These are phyloP conservation scores for Saposhnikovia divaricata DNA, from an alignment of 129 eudicot species.

Conservation along the genomic window DNA sequence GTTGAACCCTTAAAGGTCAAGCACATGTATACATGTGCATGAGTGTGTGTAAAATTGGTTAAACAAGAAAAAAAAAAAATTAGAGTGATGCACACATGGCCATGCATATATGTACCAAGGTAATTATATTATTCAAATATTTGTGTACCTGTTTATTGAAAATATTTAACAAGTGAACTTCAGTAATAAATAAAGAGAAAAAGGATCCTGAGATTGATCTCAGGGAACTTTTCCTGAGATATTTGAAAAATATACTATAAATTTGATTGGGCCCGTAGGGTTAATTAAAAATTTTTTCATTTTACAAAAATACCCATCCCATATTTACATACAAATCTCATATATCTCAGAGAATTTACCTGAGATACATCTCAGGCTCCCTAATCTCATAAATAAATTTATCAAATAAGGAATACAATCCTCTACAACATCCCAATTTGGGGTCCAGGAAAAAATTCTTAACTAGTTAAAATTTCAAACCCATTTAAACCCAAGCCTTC, in stretches of 20 bases:
- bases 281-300: too few relatives aligned
- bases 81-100: background rate
- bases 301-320: too few relatives aligned
- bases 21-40: background rate
- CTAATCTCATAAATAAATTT: background rate
- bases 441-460: background rate
- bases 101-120: background rate
- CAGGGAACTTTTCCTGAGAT: too few relatives aligned
- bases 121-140: background rate
- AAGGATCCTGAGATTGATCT: too few relatives aligned
- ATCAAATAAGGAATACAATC: background rate
- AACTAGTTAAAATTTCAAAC: background rate
- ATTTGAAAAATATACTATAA: too few relatives aligned
- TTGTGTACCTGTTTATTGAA: background rate
- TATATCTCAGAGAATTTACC: too few relatives aligned
- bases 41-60: background rate
- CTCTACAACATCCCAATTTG: background rate
- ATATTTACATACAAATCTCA: too few relatives aligned
- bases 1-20: background rate
- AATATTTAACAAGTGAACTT: too few relatives aligned
- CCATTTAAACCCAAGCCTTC: background rate
- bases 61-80: background rate
- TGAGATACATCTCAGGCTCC: too few relatives aligned
- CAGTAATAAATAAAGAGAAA: too few relatives aligned
- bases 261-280: too few relatives aligned